phyloP scores from a whole-genome alignment of 2,329 filamentous ascomycete species.

The Ascochyta viciae-villosae region DNA sequence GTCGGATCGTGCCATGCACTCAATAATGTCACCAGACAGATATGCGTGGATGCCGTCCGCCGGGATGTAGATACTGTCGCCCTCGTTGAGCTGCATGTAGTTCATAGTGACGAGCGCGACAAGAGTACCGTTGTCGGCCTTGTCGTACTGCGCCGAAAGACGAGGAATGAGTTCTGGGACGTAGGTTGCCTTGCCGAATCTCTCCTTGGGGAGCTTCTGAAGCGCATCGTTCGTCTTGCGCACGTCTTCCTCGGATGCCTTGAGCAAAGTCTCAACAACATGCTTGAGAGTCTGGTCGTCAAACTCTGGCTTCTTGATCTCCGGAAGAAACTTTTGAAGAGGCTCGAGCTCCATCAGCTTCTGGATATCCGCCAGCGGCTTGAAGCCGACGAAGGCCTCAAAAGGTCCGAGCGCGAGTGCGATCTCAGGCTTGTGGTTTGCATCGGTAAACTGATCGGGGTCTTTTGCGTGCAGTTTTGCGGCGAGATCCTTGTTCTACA shows the following conservation, averaged over 20 bases:
- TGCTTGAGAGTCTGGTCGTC: slow-evolving; percentile 65
- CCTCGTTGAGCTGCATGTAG: slow-evolving; percentile 69
- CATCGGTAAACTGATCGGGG: slow-evolving; percentile 71
- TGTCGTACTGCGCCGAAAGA: slow-evolving; percentile 69
- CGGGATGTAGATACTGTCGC: slow-evolving; percentile 73
- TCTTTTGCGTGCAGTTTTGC: slow-evolving; percentile 68
- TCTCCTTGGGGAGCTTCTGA: slow-evolving; percentile 54
- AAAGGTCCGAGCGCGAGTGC: slow-evolving; percentile 74
- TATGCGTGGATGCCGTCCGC: slow-evolving; percentile 79
- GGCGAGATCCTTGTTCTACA: slow-evolving; percentile 68
- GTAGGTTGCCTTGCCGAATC: slow-evolving; percentile 63
- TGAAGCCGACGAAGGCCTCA: slow-evolving; percentile 79
- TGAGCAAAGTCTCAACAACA: slow-evolving; percentile 63
- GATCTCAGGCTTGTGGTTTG: slow-evolving; percentile 83
- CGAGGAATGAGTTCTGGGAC: slow-evolving; percentile 70
- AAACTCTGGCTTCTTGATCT: slow-evolving; percentile 54
- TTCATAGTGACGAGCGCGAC: slow-evolving; percentile 79
- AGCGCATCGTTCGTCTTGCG: slow-evolving; percentile 62
- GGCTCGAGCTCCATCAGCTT: slow-evolving; percentile 64
- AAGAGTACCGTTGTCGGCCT: slow-evolving; percentile 69
- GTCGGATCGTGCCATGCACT: slow-evolving; percentile 79
- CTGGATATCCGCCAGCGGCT: slow-evolving; percentile 67
- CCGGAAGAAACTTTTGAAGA: slow-evolving; percentile 62
- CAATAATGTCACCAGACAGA: slow-evolving; percentile 74
- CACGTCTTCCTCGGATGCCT: slow-evolving; percentile 61